Conservation (phyloP, 2,329 filamentous ascomycete genomes). For the Herpotrichia juniperi region DNA sequence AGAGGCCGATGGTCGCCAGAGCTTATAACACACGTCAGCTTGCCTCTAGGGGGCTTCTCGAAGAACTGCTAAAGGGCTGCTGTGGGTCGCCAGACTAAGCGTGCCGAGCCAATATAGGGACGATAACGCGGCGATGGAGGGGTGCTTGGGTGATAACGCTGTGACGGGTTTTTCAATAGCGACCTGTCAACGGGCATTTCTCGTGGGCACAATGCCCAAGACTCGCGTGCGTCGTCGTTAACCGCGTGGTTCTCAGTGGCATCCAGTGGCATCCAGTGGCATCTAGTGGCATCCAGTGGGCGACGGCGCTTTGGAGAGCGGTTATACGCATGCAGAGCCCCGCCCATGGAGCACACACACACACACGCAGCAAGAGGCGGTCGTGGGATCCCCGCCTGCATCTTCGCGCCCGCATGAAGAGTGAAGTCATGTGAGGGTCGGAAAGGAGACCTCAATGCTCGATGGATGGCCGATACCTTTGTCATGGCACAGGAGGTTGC, state of each 20-base stretch:
- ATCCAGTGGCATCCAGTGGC: no score
- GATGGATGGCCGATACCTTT: neutral
- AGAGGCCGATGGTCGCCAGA: conserved; percentile 14
- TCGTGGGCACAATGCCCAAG: conserved; percentile 3
- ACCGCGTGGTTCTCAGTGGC: neutral
- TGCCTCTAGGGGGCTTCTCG: conserved; percentile 29
- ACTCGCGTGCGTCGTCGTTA: conserved; percentile 8
- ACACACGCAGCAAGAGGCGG: neutral
- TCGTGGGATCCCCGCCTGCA: conserved; percentile 2
- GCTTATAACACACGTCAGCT: conserved; percentile 20
- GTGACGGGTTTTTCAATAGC: conserved; percentile 10
- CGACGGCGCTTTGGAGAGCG: neutral
- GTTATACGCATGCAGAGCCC: conserved; percentile 4
- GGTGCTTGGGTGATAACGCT: conserved; percentile 12
- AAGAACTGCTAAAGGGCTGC: conserved; percentile 31
- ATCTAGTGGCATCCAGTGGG: conserved; percentile 1
- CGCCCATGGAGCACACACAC: neutral
- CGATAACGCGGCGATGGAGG: conserved; percentile 13
- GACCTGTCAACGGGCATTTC: conserved; percentile 6
- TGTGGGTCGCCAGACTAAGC: conserved; percentile 10
- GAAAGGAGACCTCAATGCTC: neutral
- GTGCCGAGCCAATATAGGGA: conserved; percentile 14
- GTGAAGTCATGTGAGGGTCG: conserved; percentile 18
- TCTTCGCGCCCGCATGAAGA: conserved; percentile 16
- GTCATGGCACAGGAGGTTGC: neutral